Conservation (phyloP, 495 filamentous ascomycete species). For the Aspergillus ellipticus region DNA sequence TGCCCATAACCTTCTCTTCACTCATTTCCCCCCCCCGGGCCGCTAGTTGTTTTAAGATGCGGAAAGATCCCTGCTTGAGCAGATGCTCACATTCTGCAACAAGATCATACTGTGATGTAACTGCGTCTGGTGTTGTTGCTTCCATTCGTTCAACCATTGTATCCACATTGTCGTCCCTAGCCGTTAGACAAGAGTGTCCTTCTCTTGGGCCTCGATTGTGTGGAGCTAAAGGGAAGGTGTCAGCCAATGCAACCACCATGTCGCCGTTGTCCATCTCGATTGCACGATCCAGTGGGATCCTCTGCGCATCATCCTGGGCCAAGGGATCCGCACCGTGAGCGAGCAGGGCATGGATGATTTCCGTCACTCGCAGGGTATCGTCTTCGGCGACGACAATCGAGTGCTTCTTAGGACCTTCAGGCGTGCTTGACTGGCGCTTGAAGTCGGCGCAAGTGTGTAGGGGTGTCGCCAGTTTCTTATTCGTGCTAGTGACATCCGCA, state of each 20-base stretch:
- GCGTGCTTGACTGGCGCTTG: not conserved
- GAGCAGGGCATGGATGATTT: not conserved
- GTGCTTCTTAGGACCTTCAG: not conserved
- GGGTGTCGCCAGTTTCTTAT: not conserved
- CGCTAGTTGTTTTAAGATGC: not conserved
- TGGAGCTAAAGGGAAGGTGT: not conserved
- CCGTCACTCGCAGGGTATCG: not conserved
- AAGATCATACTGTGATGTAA: not conserved
- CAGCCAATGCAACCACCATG: not conserved
- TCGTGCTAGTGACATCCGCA: conserved; percentile 19
- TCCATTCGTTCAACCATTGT: not conserved
- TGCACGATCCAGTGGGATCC: not conserved
- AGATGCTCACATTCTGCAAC: not conserved
- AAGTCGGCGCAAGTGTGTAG: conserved; percentile 17
- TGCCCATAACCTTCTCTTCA: not conserved
- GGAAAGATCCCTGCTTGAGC: not conserved
- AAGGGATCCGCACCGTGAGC: not conserved
- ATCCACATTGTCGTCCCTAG: not conserved
- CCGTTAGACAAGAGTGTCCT: not conserved
- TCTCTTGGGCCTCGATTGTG: not conserved
- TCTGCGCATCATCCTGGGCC: not conserved
- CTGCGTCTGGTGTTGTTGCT: not conserved
- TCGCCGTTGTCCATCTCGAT: not conserved
- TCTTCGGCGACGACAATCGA: not conserved
- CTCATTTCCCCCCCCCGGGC: not conserved